A percentile compares a stretch with the other conserved stretches of the same genome.
Conservation (phyloP, 2,329 filamentous ascomycete genomes). For the Pseudogymnoascus sp. region DNA sequence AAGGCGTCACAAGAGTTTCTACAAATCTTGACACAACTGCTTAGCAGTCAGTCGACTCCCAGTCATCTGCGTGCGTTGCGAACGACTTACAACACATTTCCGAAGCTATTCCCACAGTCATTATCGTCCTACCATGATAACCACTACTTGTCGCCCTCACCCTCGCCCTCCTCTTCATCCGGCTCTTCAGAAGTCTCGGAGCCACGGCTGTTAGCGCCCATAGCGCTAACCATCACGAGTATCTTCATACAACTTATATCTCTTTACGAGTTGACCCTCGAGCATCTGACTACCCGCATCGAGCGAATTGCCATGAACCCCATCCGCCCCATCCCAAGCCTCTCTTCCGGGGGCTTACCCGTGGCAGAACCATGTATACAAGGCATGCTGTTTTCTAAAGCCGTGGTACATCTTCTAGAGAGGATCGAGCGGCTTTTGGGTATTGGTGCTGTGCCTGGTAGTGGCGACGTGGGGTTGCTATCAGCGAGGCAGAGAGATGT, state of each 20-base stretch:
- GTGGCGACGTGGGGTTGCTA: background rate
- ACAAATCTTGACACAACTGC: constrained; percentile 1
- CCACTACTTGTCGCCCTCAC: background rate
- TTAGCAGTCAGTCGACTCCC: background rate
- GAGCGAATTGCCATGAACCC: background rate
- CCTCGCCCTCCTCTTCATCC: background rate
- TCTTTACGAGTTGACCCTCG: background rate
- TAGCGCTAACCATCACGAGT: background rate
- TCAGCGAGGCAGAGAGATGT: constrained; percentile 2
- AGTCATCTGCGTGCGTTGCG: background rate
- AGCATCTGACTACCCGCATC: background rate
- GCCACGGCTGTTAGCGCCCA: background rate
- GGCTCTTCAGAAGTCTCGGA: background rate
- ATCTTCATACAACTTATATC: background rate
- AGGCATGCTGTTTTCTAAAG: background rate
- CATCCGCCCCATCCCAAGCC: background rate
- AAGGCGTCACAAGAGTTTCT: constrained; percentile 1
- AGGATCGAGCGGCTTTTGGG: background rate
- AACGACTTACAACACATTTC: background rate
- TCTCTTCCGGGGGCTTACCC: background rate
- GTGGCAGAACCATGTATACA: background rate
- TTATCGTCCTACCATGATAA: background rate
- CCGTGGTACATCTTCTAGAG: background rate
- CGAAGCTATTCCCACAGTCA: background rate
- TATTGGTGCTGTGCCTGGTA: background rate